Base-by-base conservation (phyloP, 2,329 filamentous ascomycete species). In the Fusarium sp. region DNA sequence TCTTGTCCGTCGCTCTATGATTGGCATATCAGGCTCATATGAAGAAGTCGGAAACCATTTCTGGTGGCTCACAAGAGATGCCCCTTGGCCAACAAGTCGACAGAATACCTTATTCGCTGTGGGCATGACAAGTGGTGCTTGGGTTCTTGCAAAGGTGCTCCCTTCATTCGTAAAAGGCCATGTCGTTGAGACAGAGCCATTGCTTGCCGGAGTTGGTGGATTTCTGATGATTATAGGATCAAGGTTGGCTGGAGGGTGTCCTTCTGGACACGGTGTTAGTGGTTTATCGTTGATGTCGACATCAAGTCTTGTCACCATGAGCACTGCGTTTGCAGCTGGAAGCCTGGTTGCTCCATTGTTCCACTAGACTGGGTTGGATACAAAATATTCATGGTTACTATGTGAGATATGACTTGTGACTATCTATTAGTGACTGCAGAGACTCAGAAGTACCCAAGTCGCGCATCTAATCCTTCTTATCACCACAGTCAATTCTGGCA, bases 231-330 rank as follows among this genome's bases (percentile, higher is more conserved):
- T 86, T 0, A 77, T 92, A 14, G 91, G 91, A 2, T 85, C 90
- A 3, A 86, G 90, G 54, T 77, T 92, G 61, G 91, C 88, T 0
- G 90, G 90, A 4, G 91, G 91, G 0, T 93, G 91, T 71, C 91
- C 91, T 0, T 91, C 89, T 10, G 91, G 91, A 0, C 91, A 93
- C 78, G 91, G 91, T 0, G 90, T 93, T 70, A 91, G 88, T 65
- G 91, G 91, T 1, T 85, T 92, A 76, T 87, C 88, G n/a, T 82
- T 90, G 67, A 82, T 92, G 56, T 90, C 88, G 0, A 81, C 87
- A 8, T 88, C 90, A 15, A 92, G 91, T 75, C 84, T 92, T 61
- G 79, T 92, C 18, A 91, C 89, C 0, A 89, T 92, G 30, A 86
- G 80, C 6, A 82, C 85, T 10, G 86, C 90, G 73, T 92, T 92